These are phyloP conservation scores for Hymenoscyphus occultus DNA, from an alignment of 2,329 filamentous ascomycete genomes.

Conservation along the genomic window DNA sequence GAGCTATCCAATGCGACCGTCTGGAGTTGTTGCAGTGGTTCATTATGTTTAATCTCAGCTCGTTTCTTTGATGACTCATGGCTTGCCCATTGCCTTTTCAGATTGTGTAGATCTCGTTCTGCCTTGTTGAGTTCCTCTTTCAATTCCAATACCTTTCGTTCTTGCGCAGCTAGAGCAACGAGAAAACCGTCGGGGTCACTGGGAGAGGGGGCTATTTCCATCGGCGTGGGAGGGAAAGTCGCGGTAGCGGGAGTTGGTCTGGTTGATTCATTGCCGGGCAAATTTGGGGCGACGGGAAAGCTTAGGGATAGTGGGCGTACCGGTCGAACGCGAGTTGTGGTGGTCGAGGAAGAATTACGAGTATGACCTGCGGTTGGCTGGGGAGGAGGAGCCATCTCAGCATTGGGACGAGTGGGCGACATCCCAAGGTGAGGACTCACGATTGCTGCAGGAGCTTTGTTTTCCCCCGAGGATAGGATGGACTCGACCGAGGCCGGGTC, in stretches of 20 bases:
- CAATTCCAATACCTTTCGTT: conserved; percentile 84
- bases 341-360: conserved; percentile 27
- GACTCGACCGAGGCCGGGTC: conserved; percentile 32
- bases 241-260: conserved; percentile 34
- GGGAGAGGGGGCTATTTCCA: conserved; percentile 28
- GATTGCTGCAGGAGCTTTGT: conserved; percentile 24
- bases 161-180: conserved; percentile 86
- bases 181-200: conserved; percentile 54
- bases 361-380: conserved; percentile 22
- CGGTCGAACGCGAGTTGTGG: conserved; percentile 27
- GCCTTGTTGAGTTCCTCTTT: conserved; percentile 85
- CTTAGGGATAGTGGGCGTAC: conserved; percentile 34
- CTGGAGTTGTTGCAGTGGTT: conserved; percentile 56
- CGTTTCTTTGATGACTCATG: conserved; percentile 77
- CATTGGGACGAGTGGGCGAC: conserved; percentile 29
- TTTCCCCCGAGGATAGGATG: conserved; percentile 33
- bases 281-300: conserved; percentile 34
- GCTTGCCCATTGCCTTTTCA: conserved; percentile 81
- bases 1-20: conserved; percentile 20
- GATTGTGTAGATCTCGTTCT: conserved; percentile 67
- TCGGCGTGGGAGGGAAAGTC: conserved; percentile 30
- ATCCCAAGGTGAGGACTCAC: conserved; percentile 31
- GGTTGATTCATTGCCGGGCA: conserved; percentile 25
- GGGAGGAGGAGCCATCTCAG: conserved; percentile 29
- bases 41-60: conserved; percentile 59